These are phyloP conservation scores for Knoxdaviesia capensis DNA, from an alignment of 2,329 filamentous ascomycete genomes.

Conservation along the genomic window DNA sequence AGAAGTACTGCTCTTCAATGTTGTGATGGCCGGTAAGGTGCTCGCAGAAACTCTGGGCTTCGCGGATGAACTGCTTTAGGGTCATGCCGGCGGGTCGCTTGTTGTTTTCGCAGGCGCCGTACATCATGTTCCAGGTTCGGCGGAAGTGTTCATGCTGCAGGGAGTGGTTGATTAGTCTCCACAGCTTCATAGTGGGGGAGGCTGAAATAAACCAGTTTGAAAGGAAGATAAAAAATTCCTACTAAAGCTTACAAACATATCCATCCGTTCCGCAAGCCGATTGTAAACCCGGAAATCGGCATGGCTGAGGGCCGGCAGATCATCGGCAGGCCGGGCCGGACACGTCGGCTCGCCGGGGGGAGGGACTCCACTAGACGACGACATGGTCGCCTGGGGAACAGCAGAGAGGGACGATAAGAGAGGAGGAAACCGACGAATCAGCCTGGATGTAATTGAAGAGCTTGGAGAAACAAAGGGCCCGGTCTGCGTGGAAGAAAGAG, in stretches of 20 bases:
- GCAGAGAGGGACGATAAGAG: no score
- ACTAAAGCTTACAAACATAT: constrained; percentile 2
- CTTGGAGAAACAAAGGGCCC: no score
- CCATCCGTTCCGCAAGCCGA: constrained; percentile 2
- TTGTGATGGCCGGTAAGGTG: constrained; percentile 59
- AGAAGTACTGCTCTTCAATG: constrained; percentile 69
- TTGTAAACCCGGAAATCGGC: constrained; percentile 2
- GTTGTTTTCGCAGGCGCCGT: constrained; percentile 37
- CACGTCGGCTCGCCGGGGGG: not conserved
- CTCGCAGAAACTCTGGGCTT: constrained; percentile 48
- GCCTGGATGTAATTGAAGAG: no score
- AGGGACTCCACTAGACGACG: not conserved
- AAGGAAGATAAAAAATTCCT: not conserved
- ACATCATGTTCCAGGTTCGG: constrained; percentile 49
- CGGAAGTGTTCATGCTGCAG: constrained; percentile 58
- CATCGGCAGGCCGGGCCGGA: not conserved
- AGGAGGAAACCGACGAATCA: no score
- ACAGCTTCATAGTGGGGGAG: not conserved
- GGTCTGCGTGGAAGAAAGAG: no score
- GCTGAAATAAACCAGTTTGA: not conserved
- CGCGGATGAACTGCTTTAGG: constrained; percentile 44
- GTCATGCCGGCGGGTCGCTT: constrained; percentile 44
- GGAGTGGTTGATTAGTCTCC: not conserved
- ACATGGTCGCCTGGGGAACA: no score
- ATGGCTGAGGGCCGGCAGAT: constrained; percentile 1